phyloP scores from a whole-genome alignment of 2,329 filamentous ascomycete species.

The Apiospora kogelbergensis region DNA sequence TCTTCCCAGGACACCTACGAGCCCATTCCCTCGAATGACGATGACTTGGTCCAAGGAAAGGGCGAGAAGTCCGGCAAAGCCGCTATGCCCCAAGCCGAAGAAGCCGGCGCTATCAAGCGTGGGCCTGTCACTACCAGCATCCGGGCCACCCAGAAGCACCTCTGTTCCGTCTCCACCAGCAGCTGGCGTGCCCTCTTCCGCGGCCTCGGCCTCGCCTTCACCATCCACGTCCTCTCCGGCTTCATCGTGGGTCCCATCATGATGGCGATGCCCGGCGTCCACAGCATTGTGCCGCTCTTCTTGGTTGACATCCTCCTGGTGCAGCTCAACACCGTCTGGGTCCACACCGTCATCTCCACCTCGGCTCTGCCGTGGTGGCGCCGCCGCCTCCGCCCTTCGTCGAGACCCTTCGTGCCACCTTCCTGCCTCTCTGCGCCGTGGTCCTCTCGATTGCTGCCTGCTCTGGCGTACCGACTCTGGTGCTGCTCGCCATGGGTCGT shows the following conservation, averaged over 20 bases:
- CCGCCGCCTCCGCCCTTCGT: conserved; percentile 67
- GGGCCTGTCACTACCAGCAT: conserved; percentile 50
- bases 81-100: conserved; percentile 24
- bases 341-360: conserved; percentile 80
- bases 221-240: conserved; percentile 19
- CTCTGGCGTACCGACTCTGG: conserved; percentile 49
- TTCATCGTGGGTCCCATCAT: conserved; percentile 24
- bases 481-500: conserved; percentile 30
- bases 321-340: conserved; percentile 75
- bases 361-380: conserved; percentile 63
- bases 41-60: not conserved
- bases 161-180: conserved; percentile 53
- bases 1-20: conserved; percentile 39
- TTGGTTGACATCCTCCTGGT: conserved; percentile 58
- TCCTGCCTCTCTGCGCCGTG: conserved; percentile 45
- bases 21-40: not conserved
- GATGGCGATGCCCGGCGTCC: conserved; percentile 22
- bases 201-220: conserved; percentile 56
- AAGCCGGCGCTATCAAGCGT: conserved; percentile 5
- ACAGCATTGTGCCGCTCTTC: conserved; percentile 27
- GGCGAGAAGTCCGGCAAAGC: conserved; percentile 33
- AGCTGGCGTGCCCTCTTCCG: conserved; percentile 70
- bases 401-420: conserved; percentile 66
- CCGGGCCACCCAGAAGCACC: conserved; percentile 49
- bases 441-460: not conserved